Conservation (phyloP, 495 filamentous ascomycete species). For the Penicillium verhagenii region DNA sequence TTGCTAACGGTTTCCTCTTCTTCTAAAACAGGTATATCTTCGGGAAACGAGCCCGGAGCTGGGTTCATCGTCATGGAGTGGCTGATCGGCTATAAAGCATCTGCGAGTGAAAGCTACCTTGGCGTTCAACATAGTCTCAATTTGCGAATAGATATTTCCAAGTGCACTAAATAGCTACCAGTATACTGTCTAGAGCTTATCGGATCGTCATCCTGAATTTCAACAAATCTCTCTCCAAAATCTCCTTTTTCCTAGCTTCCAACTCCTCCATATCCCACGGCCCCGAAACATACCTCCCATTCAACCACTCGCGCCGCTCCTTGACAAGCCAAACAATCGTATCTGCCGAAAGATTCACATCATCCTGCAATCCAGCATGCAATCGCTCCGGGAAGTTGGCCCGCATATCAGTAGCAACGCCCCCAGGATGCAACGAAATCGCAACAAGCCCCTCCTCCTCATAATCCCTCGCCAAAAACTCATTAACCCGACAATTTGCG, state of each 20-base stretch:
- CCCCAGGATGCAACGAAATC: conserved; percentile 52
- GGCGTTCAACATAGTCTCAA: neutral
- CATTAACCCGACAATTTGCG: conserved; percentile 47
- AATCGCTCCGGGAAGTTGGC: conserved; percentile 18
- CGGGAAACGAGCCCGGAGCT: conserved; percentile 29
- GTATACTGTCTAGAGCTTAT: no score
- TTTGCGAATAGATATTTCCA: no score
- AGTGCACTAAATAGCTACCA: no score
- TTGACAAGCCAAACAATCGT: conserved; percentile 48
- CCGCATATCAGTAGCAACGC: conserved; percentile 44
- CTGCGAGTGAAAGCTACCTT: neutral
- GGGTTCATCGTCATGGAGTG: conserved; percentile 27
- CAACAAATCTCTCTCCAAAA: conserved; percentile 24
- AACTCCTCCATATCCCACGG: conserved; percentile 50
- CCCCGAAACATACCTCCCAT: conserved; percentile 44
- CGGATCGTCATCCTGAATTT: conserved; percentile 13
- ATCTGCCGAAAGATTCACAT: conserved; percentile 44
- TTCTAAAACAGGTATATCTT: conserved; percentile 30
- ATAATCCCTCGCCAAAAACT: conserved; percentile 41
- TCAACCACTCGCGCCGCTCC: conserved; percentile 50
- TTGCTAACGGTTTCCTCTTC: no score
- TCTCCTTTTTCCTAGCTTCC: conserved; percentile 42
- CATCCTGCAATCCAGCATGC: conserved; percentile 39
- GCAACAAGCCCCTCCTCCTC: conserved; percentile 44
- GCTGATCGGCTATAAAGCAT: conserved; percentile 16